Conservation (phyloP, 163 green algal genomes). For the Scenedesmus sp. region DNA sequence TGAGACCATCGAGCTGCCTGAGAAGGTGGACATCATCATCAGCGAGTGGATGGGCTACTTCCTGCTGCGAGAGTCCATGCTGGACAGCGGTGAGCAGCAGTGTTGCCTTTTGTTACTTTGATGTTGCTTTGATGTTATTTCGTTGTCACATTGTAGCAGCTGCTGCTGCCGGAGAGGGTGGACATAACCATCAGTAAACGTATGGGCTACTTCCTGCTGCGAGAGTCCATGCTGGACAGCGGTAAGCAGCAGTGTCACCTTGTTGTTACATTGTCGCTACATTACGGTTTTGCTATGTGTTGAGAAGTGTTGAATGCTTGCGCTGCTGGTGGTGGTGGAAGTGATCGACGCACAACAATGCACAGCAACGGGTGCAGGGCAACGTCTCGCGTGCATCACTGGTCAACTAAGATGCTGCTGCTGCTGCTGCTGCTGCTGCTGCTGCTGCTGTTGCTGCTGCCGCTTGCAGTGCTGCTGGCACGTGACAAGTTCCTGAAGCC, state of each 20-base stretch:
- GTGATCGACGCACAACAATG: neutral
- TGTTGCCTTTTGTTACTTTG: too few relatives aligned
- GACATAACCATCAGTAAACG: conserved; percentile 12
- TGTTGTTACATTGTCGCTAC: too few relatives aligned
- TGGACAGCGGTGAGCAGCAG: conserved; percentile 80
- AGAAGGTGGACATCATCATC: conserved; percentile 99
- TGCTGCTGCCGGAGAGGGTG: conserved; percentile 81
- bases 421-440: conserved; percentile 13
- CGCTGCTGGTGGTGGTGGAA: neutral
- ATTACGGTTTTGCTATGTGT: neutral
- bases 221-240: conserved; percentile 96
- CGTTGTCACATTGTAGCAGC: neutral
- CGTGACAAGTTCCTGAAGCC: conserved; percentile 86
- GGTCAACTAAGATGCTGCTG: neutral
- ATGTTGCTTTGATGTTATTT: too few relatives aligned
- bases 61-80: conserved; percentile 95
- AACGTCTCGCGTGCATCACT: neutral
- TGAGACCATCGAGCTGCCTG: conserved; percentile 91
- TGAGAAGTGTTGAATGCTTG: neutral
- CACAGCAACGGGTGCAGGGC: neutral
- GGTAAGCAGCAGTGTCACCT: conserved; percentile 47
- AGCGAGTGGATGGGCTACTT: conserved; percentile 98
- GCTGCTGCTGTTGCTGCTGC: neutral
- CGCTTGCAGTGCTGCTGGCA: conserved; percentile 39
- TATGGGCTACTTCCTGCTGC: conserved; percentile 77